Conservation (phyloP, 441 rosid species). For the Rhodomyrtus psidioides region DNA sequence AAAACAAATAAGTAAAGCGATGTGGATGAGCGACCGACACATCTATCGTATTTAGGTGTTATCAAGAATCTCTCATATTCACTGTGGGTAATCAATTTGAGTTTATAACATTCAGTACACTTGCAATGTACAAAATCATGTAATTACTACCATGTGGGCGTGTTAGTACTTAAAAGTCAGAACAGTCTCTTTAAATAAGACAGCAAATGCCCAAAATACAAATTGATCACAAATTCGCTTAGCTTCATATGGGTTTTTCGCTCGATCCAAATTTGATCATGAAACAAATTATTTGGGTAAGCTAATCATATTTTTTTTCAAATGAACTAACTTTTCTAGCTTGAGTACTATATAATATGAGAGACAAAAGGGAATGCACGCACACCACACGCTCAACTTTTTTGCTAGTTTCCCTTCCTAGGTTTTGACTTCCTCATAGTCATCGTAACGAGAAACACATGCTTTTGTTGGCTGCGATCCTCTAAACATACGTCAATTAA, state of each 20-base stretch:
- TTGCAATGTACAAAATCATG: neutral
- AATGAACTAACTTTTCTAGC: neutral
- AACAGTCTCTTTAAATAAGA: neutral
- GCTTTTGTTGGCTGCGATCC: neutral
- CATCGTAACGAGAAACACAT: neutral
- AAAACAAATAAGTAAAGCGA: neutral
- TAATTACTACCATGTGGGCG: neutral
- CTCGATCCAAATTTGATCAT: neutral
- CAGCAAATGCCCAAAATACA: neutral
- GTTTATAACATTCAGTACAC: neutral
- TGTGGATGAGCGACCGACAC: neutral
- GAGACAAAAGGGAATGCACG: neutral
- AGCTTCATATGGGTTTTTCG: neutral
- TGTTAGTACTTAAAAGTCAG: neutral
- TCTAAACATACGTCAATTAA: neutral
- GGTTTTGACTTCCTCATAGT: neutral
- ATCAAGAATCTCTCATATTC: neutral
- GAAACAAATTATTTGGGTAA: neutral
- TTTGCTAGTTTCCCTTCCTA: neutral
- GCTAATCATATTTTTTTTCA: neutral
- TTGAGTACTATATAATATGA: neutral
- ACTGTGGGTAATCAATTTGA: neutral
- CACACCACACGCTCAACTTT: neutral
- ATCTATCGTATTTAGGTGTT: neutral
- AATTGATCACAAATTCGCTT: neutral